Evolutionary conservation across 208 protist genomes (phyloP).

Genomic region (Tritrichomonas foetus): DNA sequence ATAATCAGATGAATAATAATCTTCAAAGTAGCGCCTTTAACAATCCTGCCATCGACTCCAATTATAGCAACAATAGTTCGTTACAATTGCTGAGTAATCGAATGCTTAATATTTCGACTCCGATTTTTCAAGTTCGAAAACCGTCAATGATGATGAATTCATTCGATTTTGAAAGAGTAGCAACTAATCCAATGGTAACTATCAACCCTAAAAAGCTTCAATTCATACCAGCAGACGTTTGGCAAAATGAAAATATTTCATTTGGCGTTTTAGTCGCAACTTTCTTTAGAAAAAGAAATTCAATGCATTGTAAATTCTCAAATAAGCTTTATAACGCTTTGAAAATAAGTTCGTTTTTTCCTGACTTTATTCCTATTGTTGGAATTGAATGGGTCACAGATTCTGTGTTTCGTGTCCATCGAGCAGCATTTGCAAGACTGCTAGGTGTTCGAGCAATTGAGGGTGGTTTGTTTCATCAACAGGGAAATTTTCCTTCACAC

Average conservation of each 20-base stretch:
- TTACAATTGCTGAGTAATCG: too few species aligned
- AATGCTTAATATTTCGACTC: too few species aligned
- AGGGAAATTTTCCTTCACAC: too few species aligned
- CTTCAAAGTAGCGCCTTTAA: too few species aligned
- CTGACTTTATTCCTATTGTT: background rate
- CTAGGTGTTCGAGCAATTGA: background rate
- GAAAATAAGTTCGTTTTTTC: background rate
- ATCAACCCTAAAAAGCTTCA: background rate
- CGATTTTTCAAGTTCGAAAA: too few species aligned
- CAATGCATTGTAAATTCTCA: background rate
- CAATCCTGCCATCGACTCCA: too few species aligned
- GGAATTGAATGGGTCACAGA: background rate
- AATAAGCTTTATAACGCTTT: background rate
- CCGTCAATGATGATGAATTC: too few species aligned
- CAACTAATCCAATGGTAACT: background rate
- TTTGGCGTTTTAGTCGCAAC: background rate
- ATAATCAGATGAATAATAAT: too few species aligned
- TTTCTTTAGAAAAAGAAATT: background rate
- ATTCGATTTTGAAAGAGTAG: too few species aligned
- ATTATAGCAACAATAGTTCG: too few species aligned
- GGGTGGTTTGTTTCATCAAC: slow-evolving; percentile 2
- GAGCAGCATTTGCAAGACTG: background rate
- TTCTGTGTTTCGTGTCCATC: background rate
- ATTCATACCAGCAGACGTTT: background rate
- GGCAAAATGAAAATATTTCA: background rate